A percentile compares a stretch with the other conserved stretches of the same genome.
Conservation (phyloP, 176 grass and related monocot genomes). For the Elaeis guineensis region DNA sequence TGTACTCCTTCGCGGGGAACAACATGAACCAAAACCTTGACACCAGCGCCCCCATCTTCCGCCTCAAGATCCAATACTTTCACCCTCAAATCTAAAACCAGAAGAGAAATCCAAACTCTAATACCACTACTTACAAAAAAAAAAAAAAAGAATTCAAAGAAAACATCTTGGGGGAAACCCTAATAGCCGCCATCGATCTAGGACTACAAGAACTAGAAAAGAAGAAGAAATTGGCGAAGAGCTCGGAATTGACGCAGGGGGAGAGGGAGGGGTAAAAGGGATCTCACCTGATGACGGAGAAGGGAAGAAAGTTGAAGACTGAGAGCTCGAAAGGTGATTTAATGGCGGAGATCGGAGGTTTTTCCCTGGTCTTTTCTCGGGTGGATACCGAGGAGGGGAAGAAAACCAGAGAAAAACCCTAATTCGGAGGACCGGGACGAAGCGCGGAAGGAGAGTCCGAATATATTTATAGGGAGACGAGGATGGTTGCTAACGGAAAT, state of each 20-base stretch:
- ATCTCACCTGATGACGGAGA: neutral
- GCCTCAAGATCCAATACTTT: neutral
- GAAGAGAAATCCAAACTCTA: neutral
- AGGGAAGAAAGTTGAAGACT: neutral
- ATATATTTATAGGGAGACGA: no score
- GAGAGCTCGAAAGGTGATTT: neutral
- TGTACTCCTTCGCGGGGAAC: slow-evolving; percentile 96
- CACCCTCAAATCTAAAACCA: neutral
- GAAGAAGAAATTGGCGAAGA: neutral
- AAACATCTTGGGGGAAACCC: neutral
- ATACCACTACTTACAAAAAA: neutral
- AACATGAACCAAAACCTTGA: slow-evolving; percentile 95
- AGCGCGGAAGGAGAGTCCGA: no score
- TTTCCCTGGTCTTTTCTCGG: neutral
- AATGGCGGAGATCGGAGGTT: neutral
- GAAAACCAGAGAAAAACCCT: slow-evolving; percentile 5
- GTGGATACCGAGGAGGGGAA: no score
- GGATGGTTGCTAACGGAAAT: no score
- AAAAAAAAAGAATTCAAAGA: neutral
- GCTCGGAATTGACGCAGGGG: neutral
- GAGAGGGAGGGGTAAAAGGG: neutral
- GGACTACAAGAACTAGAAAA: neutral
- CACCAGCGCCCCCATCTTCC: slow-evolving; percentile 66
- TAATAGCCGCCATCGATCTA: neutral
- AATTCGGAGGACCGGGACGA: no score